phyloP scores from a whole-genome alignment of 306 rosid genomes.

The Rubus parviflorus region DNA sequence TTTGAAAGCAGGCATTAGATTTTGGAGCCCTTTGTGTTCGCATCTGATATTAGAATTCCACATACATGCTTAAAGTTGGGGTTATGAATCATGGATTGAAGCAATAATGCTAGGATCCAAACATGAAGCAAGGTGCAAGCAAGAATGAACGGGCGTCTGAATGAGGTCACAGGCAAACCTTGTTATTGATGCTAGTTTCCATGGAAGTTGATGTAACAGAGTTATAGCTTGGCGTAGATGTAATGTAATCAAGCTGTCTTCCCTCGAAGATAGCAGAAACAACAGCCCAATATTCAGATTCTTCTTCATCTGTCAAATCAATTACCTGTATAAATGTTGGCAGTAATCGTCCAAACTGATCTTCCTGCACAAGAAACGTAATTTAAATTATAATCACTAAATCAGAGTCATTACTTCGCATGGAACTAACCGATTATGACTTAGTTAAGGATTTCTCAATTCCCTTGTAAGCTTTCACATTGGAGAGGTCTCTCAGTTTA shows the following conservation, averaged over 20 bases:
- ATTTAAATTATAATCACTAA: neutral
- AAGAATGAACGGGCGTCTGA: neutral
- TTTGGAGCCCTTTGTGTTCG: slow-evolving; percentile 6
- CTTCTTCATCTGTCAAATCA: slow-evolving; percentile 85
- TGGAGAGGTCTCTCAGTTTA: neutral
- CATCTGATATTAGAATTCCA: neutral
- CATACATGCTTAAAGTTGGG: neutral
- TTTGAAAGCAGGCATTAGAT: slow-evolving; percentile 21
- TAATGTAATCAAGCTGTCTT: slow-evolving; percentile 56
- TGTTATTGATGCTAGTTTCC: slow-evolving; percentile 75
- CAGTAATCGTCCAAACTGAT: slow-evolving; percentile 86
- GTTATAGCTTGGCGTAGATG: slow-evolving; percentile 43
- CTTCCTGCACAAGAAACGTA: slow-evolving; percentile 60
- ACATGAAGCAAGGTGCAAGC: neutral
- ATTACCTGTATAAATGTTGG: slow-evolving; percentile 90
- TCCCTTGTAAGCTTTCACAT: neutral
- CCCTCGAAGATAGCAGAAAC: slow-evolving; percentile 90
- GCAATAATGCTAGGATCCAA: neutral
- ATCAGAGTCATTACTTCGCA: neutral
- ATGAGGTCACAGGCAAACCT: slow-evolving; percentile 46
- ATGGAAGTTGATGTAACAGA: slow-evolving; percentile 51
- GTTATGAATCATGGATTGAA: neutral
- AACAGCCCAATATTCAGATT: slow-evolving; percentile 76
- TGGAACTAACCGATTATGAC: neutral
- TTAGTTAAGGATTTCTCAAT: neutral